Evolutionary conservation across 352 stramenopile genomes (phyloP).

Genomic region (Aphanomyces euteiches): DNA sequence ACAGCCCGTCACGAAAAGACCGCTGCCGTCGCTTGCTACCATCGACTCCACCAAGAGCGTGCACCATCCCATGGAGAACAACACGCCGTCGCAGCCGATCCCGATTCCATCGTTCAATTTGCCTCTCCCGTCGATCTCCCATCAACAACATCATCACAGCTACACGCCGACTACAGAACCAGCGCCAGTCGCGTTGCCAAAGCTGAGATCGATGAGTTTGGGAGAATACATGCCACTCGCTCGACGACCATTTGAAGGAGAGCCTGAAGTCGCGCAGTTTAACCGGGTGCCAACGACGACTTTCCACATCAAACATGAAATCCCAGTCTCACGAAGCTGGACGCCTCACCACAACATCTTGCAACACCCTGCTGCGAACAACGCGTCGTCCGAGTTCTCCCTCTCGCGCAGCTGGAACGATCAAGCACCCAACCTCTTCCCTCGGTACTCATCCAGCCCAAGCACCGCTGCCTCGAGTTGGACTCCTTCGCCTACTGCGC

Average conservation of each 20-base stretch:
- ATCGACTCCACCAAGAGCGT: constrained; percentile 29
- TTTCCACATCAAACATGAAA: constrained; percentile 20
- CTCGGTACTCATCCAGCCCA: constrained; percentile 6
- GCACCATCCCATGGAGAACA: constrained; percentile 28
- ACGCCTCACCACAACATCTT: constrained; percentile 1
- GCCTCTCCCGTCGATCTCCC: not conserved
- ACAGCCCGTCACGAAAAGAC: constrained; percentile 11
- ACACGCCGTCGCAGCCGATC: constrained; percentile 18
- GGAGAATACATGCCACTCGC: constrained; percentile 22
- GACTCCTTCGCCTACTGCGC: constrained; percentile 17
- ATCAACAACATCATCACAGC: constrained; percentile 2
- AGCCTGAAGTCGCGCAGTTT: constrained; percentile 24
- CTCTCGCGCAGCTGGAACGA: constrained; percentile 21
- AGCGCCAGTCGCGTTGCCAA: constrained; percentile 5
- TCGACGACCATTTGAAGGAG: not conserved
- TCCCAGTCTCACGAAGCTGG: not conserved
- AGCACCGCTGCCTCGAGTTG: constrained; percentile 16
- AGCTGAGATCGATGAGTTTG: constrained; percentile 29
- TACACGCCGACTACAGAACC: constrained; percentile 3
- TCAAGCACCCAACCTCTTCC: not conserved
- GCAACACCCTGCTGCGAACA: not conserved
- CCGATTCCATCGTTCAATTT: constrained; percentile 20
- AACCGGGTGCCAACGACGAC: not conserved
- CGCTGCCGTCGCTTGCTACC: constrained; percentile 21
- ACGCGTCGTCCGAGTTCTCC: constrained; percentile 6